Evolutionary conservation across 106 monocot species (phyloP).

Genomic region (Dendrobium huoshanense): DNA sequence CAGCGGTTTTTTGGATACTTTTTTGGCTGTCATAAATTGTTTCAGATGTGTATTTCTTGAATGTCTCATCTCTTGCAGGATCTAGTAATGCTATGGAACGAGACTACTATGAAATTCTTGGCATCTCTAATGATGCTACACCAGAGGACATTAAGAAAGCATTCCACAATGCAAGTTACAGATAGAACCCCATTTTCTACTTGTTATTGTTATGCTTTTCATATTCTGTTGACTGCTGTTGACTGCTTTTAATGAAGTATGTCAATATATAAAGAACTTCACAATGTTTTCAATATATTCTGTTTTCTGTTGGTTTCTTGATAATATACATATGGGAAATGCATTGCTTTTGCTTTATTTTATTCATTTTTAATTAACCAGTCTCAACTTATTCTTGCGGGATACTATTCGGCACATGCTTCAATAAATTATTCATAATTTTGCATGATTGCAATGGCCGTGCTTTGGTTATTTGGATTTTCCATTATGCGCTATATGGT

Average conservation of each 20-base stretch:
- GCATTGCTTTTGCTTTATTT: not conserved
- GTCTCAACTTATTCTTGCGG: not conserved
- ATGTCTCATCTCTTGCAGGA: conserved; percentile 26
- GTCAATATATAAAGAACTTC: not conserved
- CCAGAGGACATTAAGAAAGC: conserved; percentile 91
- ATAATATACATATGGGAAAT: not conserved
- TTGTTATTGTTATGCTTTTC: not conserved
- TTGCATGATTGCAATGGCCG: not conserved
- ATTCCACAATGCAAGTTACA: conserved; percentile 65
- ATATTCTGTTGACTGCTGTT: conserved; percentile 1
- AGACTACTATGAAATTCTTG: conserved; percentile 84
- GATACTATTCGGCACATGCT: not conserved
- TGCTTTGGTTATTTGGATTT: not conserved
- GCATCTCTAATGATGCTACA: conserved; percentile 66
- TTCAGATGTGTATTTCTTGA: not conserved
- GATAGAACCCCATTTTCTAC: not conserved
- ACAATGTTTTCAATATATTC: not conserved
- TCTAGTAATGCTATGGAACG: conserved; percentile 13
- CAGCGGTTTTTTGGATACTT: not conserved
- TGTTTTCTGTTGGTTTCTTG: not conserved
- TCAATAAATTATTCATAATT: not conserved
- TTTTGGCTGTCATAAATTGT: not conserved
- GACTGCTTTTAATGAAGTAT: not conserved
- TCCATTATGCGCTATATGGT: not conserved
- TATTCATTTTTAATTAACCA: not conserved